A percentile compares a stretch with the other conserved stretches of the same genome.
Conservation (phyloP, 2,329 filamentous ascomycete species). For the Phialophora chinensis region DNA sequence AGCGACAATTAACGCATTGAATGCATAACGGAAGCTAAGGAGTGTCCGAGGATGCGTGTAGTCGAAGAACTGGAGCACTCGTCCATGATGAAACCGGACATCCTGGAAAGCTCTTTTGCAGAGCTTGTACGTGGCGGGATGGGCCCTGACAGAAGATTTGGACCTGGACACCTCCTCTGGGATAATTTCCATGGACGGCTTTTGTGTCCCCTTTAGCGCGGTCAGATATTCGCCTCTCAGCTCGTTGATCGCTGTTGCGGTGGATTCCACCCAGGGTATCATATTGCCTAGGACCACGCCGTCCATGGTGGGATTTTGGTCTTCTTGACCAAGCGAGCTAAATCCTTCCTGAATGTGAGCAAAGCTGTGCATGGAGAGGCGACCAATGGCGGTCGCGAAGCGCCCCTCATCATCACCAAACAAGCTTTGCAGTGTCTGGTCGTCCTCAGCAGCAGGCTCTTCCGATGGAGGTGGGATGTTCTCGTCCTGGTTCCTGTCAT, state of each 20-base stretch:
- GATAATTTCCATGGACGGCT: not conserved
- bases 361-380: not conserved
- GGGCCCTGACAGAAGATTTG: not conserved
- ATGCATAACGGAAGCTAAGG: slow-evolving; percentile 22
- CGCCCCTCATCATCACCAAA: not conserved
- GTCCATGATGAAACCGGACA: slow-evolving; percentile 6
- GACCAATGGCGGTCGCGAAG: not conserved
- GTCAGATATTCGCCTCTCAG: not conserved
- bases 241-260: not conserved
- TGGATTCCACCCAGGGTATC: not conserved
- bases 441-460: not conserved
- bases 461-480: not conserved
- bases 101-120: slow-evolving; percentile 17
- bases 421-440: not conserved
- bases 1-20: slow-evolving; percentile 20
- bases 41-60: not conserved
- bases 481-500: not conserved
- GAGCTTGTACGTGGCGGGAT: slow-evolving; percentile 6
- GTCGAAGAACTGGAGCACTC: slow-evolving; percentile 15
- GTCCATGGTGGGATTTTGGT: not conserved
- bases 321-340: not conserved
- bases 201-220: not conserved
- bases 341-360: not conserved
- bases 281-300: not conserved
- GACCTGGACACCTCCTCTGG: not conserved